Base-by-base conservation (phyloP, 208 protist species). In the Crithidia expoeki region DNA sequence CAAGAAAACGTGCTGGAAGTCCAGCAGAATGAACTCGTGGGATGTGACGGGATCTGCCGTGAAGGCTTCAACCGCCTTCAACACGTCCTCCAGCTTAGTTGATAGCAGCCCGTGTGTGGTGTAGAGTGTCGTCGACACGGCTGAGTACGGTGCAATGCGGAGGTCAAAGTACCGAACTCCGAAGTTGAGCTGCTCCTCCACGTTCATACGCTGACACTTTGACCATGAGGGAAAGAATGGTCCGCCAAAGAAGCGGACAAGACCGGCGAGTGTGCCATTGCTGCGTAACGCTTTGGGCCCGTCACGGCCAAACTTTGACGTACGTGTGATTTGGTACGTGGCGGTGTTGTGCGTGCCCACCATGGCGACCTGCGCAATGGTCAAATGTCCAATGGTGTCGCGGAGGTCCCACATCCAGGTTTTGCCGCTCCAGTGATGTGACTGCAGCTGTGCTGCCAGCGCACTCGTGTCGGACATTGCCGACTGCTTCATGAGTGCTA, bases 101-200 rank as follows among this genome's bases (percentile, higher is more conserved):
- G 75, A 85, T 21, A 86, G 27, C 30, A 80, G 68, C 7, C 52
- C 55, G 57, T 90, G 84, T 7, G 74, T 83, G 30, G 62, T 71
- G 49, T 81, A 82, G 42, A 87, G 75, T n/a, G 28, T 28, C 0
- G 55, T 59, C 12, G 61, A 46, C 6, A 38, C 47, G 0, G 55
- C 44, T 0, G 66, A 21, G 47, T 79, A 27, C 7, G 63, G 72
- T 0, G 57, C 64, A 0, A 88, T 11, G 16, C 83, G 80, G 25
- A 87, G 68, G 52, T 90, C 75, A 4, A 90, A 52, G 57, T 88
- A 90, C 14, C 84, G 74, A 32, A 90, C 70, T 25, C 84, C 79
- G 49, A 64, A 71, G n/a, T 69, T 1, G 2, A 90, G 74, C 78
- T 89, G 84, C 67, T 85, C 58, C n/a, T 64, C 50, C 0, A 85